phyloP scores from a whole-genome alignment of 2,329 filamentous ascomycete species.

The Coniochaeta sp. region DNA sequence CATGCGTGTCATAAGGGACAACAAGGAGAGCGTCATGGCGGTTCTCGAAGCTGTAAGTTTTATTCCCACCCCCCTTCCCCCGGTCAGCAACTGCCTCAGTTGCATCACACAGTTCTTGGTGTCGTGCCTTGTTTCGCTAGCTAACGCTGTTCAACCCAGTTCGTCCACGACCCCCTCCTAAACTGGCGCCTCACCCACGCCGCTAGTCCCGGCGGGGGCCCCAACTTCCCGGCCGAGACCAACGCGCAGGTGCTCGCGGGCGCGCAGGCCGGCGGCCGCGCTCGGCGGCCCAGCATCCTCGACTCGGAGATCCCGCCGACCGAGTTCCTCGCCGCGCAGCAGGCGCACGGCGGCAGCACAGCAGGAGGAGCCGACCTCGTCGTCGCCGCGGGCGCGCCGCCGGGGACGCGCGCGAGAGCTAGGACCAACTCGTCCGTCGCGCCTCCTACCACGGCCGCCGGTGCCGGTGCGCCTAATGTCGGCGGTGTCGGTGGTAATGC shows the following conservation, averaged over 20 bases:
- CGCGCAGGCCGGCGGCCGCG: constrained; percentile 38
- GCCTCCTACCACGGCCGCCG: constrained; percentile 22
- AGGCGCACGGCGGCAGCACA: too few species aligned
- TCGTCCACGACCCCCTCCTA: constrained; percentile 98
- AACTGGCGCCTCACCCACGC: constrained; percentile 82
- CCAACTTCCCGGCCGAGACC: constrained; percentile 60
- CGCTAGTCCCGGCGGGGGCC: constrained; percentile 51
- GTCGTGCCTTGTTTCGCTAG: background rate
- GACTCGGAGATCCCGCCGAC: constrained; percentile 54
- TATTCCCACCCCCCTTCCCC: background rate
- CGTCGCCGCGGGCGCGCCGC: constrained; percentile 36
- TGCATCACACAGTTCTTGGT: background rate
- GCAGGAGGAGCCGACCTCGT: constrained; percentile 20
- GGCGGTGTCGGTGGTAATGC: background rate
- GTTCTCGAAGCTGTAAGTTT: constrained; percentile 87
- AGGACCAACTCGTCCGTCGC: constrained; percentile 49
- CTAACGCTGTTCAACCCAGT: constrained; percentile 43
- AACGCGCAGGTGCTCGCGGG: constrained; percentile 46
- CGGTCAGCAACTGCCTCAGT: background rate
- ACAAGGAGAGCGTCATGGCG: constrained; percentile 98
- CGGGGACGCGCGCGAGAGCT: constrained; percentile 42
- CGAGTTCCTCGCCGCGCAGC: constrained; percentile 46
- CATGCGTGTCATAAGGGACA: constrained; percentile 92
- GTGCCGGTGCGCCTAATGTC: too few species aligned
- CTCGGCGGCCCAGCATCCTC: constrained; percentile 62